Base-by-base conservation (phyloP, 805 yeast genomes). In the Zygosaccharomyces gambellarensis region DNA sequence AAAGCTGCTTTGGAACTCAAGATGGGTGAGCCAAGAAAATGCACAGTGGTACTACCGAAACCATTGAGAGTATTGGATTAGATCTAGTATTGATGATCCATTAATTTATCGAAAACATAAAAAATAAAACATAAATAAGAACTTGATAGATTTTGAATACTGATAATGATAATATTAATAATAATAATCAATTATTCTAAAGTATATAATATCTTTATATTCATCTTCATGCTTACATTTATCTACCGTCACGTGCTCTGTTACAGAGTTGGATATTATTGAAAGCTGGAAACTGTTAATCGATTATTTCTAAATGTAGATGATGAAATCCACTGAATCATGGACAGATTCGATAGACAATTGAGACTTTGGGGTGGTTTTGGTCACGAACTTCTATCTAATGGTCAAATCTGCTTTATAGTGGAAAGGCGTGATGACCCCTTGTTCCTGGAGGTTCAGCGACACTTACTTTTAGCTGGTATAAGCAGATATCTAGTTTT, bases 401-500 rank as follows among this genome's bases (percentile, higher is more conserved):
- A 62, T 1, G 71, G 90, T 0, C 81, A 77, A 48, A 73, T 90
- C 3, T 78, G 89, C 48, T 64, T 89, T 2, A 57, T 89, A 2
- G 79, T 82, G 40, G 79, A 80, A 40, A 81, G 81, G n/a, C 36
- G 41, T 36, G 36, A 27, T 4, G 71, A 80, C 1, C 60, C 82
- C 0, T 71, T 82, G 0, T 80, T 84, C 1, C 75, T 82, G 2
- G 98, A 92, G 64, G 67, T 80, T 3, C 64, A 85, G 34, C 90
- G 92, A 71, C 89, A 90, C 65, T 70, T 92, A 49, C 80, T 86
- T 1, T 71, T 92, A 17, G 90, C 95, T 0, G 88, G 87, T 0
- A 70, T 83, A 30, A 42, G 45, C 14, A 42, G 29, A 14, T 42
- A 30, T 11, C 19, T 42, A 6, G 19, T 42, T 42, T 30, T 23